These are phyloP conservation scores for Trichoderma citrinoviride DNA, from an alignment of 2,329 filamentous ascomycete species.

Conservation along the genomic window DNA sequence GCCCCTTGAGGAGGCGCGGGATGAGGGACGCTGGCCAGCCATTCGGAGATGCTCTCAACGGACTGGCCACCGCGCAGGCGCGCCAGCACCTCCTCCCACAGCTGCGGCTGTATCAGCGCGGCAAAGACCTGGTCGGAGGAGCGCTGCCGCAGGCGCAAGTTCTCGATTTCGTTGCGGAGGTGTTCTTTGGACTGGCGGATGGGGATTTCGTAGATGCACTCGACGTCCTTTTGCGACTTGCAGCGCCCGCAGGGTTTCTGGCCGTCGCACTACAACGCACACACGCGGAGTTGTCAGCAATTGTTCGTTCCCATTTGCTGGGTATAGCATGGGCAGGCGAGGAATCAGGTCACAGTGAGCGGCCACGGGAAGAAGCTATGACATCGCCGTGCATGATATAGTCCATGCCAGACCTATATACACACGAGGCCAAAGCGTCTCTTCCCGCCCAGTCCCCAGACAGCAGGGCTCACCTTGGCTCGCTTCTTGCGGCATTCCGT, in stretches of 20 bases:
- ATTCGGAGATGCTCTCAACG: conserved; percentile 56
- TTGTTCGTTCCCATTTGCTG: not conserved
- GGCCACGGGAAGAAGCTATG: not conserved
- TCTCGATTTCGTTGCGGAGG: conserved; percentile 58
- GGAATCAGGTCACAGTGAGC: not conserved
- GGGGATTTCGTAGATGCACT: conserved; percentile 61
- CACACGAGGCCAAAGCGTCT: not conserved
- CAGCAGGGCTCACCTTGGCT: conserved; percentile 48
- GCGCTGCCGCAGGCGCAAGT: conserved; percentile 52
- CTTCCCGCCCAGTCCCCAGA: not conserved
- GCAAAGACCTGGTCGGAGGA: conserved; percentile 55
- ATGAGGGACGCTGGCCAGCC: conserved; percentile 38
- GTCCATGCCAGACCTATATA: not conserved
- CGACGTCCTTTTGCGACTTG: conserved; percentile 50
- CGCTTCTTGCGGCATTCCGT: conserved; percentile 62
- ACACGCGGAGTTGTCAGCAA: not conserved
- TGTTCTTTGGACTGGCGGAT: conserved; percentile 63
- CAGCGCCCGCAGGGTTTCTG: conserved; percentile 56
- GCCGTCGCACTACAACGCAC: conserved; percentile 54
- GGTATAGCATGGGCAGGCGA: not conserved
- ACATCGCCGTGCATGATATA: not conserved
- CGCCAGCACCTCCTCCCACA: conserved; percentile 54
- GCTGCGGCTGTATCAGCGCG: conserved; percentile 50
- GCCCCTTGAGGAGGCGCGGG: not conserved
- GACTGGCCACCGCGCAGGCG: conserved; percentile 54